These are phyloP conservation scores for Tinospora cordifolia DNA, from an alignment of 164 flowering plant genomes.

Conservation along the genomic window DNA sequence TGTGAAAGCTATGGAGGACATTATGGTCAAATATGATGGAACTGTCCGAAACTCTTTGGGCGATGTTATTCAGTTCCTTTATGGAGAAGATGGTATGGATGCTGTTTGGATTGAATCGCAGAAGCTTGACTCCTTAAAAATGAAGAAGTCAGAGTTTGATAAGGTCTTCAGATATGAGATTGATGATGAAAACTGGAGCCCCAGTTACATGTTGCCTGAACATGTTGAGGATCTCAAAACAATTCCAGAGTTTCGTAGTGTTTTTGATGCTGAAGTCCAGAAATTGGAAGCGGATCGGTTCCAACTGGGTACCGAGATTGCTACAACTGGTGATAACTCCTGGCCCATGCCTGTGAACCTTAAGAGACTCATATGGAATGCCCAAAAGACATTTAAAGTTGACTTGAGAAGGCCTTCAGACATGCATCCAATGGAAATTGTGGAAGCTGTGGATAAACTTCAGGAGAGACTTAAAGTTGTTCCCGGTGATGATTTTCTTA, in stretches of 20 bases:
- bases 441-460: slow-evolving; percentile 91
- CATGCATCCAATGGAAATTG: slow-evolving; percentile 97
- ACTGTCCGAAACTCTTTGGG: slow-evolving; percentile 95
- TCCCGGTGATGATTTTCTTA: slow-evolving; percentile 83
- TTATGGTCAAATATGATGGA: slow-evolving; percentile 99
- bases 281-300: slow-evolving; percentile 81
- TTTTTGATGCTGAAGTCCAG: slow-evolving; percentile 91
- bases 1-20: slow-evolving; percentile 99
- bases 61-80: slow-evolving; percentile 93
- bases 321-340: slow-evolving; percentile 82
- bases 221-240: slow-evolving; percentile 83
- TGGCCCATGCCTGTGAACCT: slow-evolving; percentile 97
- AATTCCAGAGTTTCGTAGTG: slow-evolving; percentile 77
- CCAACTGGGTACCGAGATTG: slow-evolving; percentile 91
- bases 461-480: slow-evolving; percentile 95
- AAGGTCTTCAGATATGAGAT: slow-evolving; percentile 65
- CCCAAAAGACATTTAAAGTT: slow-evolving; percentile 90
- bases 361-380: slow-evolving; percentile 87
- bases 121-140: slow-evolving; percentile 80
- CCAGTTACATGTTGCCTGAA: slow-evolving; percentile 75
- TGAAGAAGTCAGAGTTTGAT: slow-evolving; percentile 73
- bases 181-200: slow-evolving; percentile 76
- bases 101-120: slow-evolving; percentile 96
- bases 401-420: slow-evolving; percentile 81
- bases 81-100: slow-evolving; percentile 99